A percentile compares a stretch with the other conserved stretches of the same genome.
Evolutionary conservation across 2,329 filamentous ascomycete species (phyloP).

Genomic region (Xylariaceae sp.): DNA sequence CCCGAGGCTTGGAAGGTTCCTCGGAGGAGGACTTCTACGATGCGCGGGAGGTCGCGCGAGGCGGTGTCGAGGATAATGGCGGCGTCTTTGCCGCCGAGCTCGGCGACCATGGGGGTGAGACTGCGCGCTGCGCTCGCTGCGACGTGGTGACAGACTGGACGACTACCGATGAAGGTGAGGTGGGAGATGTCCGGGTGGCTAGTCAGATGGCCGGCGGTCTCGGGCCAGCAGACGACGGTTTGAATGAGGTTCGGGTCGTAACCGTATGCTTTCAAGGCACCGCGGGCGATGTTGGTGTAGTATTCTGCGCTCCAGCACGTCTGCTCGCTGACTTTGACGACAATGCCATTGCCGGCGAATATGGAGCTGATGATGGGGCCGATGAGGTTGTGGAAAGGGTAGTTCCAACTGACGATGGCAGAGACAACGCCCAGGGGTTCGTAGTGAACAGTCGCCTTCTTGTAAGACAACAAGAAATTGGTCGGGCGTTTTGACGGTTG

Average conservation of each 20-base stretch:
- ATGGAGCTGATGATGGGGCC: constrained; percentile 85
- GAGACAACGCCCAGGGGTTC: constrained; percentile 91
- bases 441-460: constrained; percentile 83
- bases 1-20: constrained; percentile 93
- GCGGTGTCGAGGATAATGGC: constrained; percentile 83
- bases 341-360: constrained; percentile 84
- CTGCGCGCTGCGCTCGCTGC: constrained; percentile 78
- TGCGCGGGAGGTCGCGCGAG: constrained; percentile 57
- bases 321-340: constrained; percentile 92
- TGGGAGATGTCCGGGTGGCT: constrained; percentile 80
- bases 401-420: constrained; percentile 96
- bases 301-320: constrained; percentile 88
- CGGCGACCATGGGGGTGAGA: constrained; percentile 82
- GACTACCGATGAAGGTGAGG: constrained; percentile 93
- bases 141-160: constrained; percentile 80
- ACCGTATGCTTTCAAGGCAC: constrained; percentile 75
- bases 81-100: constrained; percentile 93
- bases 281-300: constrained; percentile 72
- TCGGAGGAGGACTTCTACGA: constrained; percentile 79
- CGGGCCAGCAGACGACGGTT: constrained; percentile 80
- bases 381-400: constrained; percentile 90
- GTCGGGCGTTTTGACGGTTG: constrained; percentile 68
- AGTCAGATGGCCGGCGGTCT: constrained; percentile 73
- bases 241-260: constrained; percentile 79
- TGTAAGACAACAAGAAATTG: constrained; percentile 92